Conservation (phyloP, 2,329 filamentous ascomycete genomes). For the Penicillium sp. region DNA sequence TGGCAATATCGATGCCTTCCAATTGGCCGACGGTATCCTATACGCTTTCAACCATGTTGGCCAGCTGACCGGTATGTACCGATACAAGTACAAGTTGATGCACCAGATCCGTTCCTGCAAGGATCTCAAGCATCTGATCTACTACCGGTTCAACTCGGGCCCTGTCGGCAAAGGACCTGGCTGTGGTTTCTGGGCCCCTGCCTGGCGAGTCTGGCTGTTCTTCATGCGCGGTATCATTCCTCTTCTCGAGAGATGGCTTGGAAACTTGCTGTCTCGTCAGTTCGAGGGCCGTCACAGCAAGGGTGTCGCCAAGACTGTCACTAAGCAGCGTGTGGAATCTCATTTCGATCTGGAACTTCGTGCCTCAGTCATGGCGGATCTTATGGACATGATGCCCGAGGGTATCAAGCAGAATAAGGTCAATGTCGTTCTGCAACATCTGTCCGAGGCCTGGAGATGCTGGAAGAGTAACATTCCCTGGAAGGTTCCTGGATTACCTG, state of each 20-base stretch:
- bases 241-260: constrained; percentile 93
- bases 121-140: constrained; percentile 97
- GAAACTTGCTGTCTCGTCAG: constrained; percentile 93
- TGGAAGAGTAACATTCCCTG: constrained; percentile 99
- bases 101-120: constrained; percentile 99
- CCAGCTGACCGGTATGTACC: constrained; percentile 98
- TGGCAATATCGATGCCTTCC: constrained; percentile 98
- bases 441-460: constrained; percentile 98
- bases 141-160: constrained; percentile 97
- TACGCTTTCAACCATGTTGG: constrained; percentile 99
- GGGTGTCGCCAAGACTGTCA: constrained; percentile 97
- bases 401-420: constrained; percentile 99
- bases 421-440: constrained; percentile 93
- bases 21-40: constrained; percentile 96
- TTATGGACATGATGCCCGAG: constrained; percentile 99
- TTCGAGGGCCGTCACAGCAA: constrained; percentile 99
- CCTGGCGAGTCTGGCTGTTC: constrained; percentile 98
- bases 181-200: constrained; percentile 98
- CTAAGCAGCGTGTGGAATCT: constrained; percentile 97
- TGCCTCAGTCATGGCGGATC: constrained; percentile 96
- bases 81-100: constrained; percentile 99
- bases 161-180: constrained; percentile 96
- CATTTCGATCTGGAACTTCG: constrained; percentile 97
- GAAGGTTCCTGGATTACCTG: constrained; percentile 96
- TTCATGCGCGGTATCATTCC: constrained; percentile 99